Evolutionary conservation across 257 asterid genomes (phyloP), one percentile per base, ranked within the genome.

Genomic region (Mentha longifolia): DNA sequence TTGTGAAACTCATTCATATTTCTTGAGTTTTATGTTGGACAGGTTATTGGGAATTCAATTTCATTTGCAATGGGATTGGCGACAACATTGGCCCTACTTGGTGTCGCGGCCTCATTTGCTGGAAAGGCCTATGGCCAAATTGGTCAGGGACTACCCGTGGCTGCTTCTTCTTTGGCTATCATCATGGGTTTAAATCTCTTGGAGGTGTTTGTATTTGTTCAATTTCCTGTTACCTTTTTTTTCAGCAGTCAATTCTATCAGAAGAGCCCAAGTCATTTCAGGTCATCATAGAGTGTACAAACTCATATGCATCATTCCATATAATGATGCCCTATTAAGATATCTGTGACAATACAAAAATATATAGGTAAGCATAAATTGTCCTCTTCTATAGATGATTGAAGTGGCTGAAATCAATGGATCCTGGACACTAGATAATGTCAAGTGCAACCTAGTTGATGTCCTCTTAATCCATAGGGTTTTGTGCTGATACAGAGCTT

Each of bases 111-210:
- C 73, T 92, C 98, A 56, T 87, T 91, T 83, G 98, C 98, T 62
- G 98, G 98, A 76, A 93, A 91, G 85, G 97, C 98, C 33, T 93
- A 91, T 75, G 98, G 97, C 75, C 98, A 93, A 79, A 76, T 93
- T 45, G 97, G 98, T 54, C 97, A 89, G 76, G 98, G 98, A 59
- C 76, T 93, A 56, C 98, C 98, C 6, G 30, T 91, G 69, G 98
- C 89, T 77, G 97, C 98, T 75, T 91, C 98, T n/a, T 61, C 78
- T 77, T 74, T 91, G 71, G 97, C 97, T 58, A 80, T 89, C 75
- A 65, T 86, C 66, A 93, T 93, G 98, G 98, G 98, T 54, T 83
- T 90, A 70, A 93, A 91, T 87, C 92, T 93, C 67, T 84, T 93
- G 77, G 88, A 93, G 97, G 97, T 91, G 60, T 42, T 64, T 42